Base-by-base conservation (phyloP, 371 early-diverging fungal species). In the Mortierella sp. region DNA sequence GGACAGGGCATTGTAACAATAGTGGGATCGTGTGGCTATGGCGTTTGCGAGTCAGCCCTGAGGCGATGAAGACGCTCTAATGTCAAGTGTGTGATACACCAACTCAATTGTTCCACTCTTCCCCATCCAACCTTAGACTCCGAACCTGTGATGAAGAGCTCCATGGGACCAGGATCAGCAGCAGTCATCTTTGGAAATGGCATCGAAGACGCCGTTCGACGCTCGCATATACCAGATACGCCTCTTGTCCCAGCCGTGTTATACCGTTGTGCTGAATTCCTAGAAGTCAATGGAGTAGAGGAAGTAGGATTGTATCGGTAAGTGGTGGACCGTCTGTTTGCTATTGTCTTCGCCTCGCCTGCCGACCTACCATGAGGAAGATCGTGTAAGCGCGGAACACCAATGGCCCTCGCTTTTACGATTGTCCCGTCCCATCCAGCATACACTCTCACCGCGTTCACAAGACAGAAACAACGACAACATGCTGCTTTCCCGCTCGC, bases 291-390 rank as follows among this genome's bases (percentile, higher is more conserved):
- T 27, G 77, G 77, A 12, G 70, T 76, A 9, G 65, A 76, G 24
- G 77, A 76, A 51, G 77, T 69, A 43, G 77, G 77, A 3, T 51
- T 76, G 19, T 76, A 76, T 50, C 77, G 77, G 77, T 76, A 76
- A 60, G 69, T n/a, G n/a, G n/a, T n/a, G n/a, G n/a, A n/a, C n/a
- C n/a, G n/a, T n/a, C n/a, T n/a, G n/a, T n/a, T n/a, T n/a, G n/a
- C n/a, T n/a, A n/a, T n/a, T n/a, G n/a, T n/a, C n/a, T n/a, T n/a
- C n/a, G n/a, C n/a, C n/a, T n/a, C n/a, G n/a, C n/a, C n/a, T n/a
- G n/a, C n/a, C n/a, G n/a, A n/a, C n/a, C n/a, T n/a, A n/a, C n/a
- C n/a, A n/a, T n/a, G n/a, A n/a, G n/a, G n/a, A n/a, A n/a, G n/a
- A n/a, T n/a, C n/a, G n/a, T n/a, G n/a, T n/a, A n/a, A n/a, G n/a